These are phyloP conservation scores for Chaetothyriales sp. DNA, from an alignment of 2,329 filamentous ascomycete genomes.

Conservation along the genomic window DNA sequence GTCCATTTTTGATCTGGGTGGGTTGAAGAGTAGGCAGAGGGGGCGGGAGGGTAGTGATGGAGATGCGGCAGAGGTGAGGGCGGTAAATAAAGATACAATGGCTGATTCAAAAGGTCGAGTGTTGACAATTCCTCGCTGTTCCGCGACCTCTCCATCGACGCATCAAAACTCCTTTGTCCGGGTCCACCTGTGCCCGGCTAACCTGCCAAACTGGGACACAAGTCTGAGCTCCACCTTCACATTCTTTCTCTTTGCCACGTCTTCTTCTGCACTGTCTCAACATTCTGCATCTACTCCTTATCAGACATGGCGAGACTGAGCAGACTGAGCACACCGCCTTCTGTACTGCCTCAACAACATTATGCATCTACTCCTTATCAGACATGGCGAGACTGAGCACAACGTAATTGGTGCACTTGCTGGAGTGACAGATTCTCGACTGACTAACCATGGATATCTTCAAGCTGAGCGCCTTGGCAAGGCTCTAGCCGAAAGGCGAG, in stretches of 20 bases:
- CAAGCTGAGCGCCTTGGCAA: conserved; percentile 60
- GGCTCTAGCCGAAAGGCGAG: conserved; percentile 47
- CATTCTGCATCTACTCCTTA: conserved; percentile 54
- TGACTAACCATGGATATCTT: conserved; percentile 69
- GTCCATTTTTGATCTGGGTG: neutral
- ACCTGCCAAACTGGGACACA: neutral
- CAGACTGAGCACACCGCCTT: too few relatives aligned
- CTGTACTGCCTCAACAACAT: too few relatives aligned
- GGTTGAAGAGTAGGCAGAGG: neutral
- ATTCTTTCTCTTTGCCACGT: neutral
- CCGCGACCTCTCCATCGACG: neutral
- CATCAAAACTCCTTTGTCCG: neutral
- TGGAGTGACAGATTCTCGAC: conserved; percentile 62
- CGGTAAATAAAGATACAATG: neutral
- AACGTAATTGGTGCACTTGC: conserved; percentile 57
- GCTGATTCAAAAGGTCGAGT: neutral
- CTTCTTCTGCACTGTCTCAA: neutral
- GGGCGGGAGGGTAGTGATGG: neutral
- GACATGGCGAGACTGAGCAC: conserved; percentile 82
- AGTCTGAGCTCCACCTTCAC: neutral
- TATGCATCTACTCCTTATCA: conserved; percentile 61
- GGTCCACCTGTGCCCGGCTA: neutral
- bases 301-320: conserved; percentile 80
- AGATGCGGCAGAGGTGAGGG: neutral
- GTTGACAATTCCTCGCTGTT: neutral